Evolutionary conservation across 345 rosid genomes (phyloP), one percentile per base, ranked within the genome.

Genomic region (Bretschneidera sinensis): DNA sequence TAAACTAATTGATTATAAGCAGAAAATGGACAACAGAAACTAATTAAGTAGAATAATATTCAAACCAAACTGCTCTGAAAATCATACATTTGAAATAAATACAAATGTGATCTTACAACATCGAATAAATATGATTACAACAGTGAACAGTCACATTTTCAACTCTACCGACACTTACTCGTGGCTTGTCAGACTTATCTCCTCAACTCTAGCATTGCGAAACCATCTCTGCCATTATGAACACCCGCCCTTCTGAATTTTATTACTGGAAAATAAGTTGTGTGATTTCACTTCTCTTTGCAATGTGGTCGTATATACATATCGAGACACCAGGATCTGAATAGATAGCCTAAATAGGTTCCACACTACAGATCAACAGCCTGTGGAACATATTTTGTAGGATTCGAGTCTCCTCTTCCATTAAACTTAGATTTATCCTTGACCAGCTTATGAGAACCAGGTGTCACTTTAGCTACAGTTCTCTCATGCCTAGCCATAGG

Each of bases 341-440:
- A 39, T 48, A 17, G 22, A 48, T 48, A 17, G 21, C 52, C 5
- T 17, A 19, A 48, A 48, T 45, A 48, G 52, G 17, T 17, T 47
- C 50, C 50, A 31, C 35, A n/a, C 66, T 66, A 66, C 24, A 31
- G 51, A 39, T 68, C 74, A 34, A 72, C 70, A 24, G 65, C 74
- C 70, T 64, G 70, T 21, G 77, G 72, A 33, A 48, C 66, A 31
- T 78, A 43, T 53, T 68, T 71, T 39, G 57, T 24, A 49, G 63
- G 76, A 57, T 76, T 72, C 4, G 65, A 52, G 60, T 74, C 75
- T 23, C 60, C 65, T 61, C 59, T 70, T 57, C 55, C 71, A 11
- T 58, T 77, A 45, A 51, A 47, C 74, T 72, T 82, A 21, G 81
- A 56, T 62, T 60, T 65, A 43, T 68, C 80, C 62, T 61, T 77